Base-by-base conservation (phyloP, 257 asterid genomes). In the Rhazya stricta region DNA sequence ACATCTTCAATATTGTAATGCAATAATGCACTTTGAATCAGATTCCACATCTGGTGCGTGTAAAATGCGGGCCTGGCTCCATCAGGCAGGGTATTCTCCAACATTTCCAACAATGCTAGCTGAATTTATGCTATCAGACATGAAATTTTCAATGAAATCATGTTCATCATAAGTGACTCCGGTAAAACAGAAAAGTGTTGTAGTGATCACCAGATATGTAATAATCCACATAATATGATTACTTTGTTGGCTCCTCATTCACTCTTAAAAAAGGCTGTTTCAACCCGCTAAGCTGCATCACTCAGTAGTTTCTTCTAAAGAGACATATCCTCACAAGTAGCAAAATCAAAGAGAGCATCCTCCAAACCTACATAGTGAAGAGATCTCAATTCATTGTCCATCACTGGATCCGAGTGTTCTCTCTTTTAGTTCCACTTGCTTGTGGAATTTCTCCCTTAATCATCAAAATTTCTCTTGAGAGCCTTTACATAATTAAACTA, bases 381-480 rank as follows among this genome's bases (percentile, higher is more conserved):
- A 69, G 56, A 76, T 76, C 79, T 54, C 46, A 61, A 56, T 67
- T 67, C 79, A 56, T 48, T 67, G 46, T 68, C 50, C 75, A 51
- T 76, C 60, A 9, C 21, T 4, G 65, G 30, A 46, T 76, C 10
- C 9, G 6, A 19, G 43, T 25, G n/a, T 73, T 39, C 68, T 58
- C 41, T 57, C 43, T 56, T 8, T n/a, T 25, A 16, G 57, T 9
- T 42, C 56, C 7, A 57, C 54, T 43, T n/a, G 19, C 50, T 43
- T 56, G 32, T 54, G 27, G 9, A 65, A 48, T 42, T 67, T 68
- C 71, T 69, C 16, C 41, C 43, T 27, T 45, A 29, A 69, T 69
- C 34, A 30, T 27, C 30, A 27, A 43, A 19, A 50, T 30, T 56
- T 73, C 57, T 73, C 58, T 25, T 60, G 1, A 23, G 18, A 25